Evolutionary conservation across 2,329 filamentous ascomycete genomes (phyloP).

Genomic region (Cladophialophora immunda): DNA sequence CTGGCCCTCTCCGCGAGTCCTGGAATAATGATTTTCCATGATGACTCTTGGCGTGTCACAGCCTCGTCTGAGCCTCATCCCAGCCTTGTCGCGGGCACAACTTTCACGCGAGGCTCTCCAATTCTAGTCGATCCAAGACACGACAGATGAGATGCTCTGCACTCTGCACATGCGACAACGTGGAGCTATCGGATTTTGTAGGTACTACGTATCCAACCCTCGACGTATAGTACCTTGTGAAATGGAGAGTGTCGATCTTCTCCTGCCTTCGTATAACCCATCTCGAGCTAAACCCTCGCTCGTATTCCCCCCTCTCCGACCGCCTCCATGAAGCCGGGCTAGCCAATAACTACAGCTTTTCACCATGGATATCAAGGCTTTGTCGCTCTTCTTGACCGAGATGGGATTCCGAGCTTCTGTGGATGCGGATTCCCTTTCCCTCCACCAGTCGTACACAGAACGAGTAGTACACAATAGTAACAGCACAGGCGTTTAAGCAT

Average conservation of each 20-base stretch:
- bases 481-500: not conserved
- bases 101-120: not conserved
- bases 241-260: not conserved
- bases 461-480: no score
- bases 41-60: not conserved
- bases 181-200: not conserved
- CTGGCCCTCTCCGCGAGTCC: no score
- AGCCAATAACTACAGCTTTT: not conserved
- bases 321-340: not conserved
- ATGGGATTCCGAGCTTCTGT: not conserved
- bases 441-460: not conserved
- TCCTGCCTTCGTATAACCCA: slow-evolving; percentile 7
- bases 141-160: not conserved
- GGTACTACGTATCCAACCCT: not conserved
- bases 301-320: not conserved
- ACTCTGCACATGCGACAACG: not conserved
- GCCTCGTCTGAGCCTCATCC: slow-evolving; percentile 2
- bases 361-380: not conserved
- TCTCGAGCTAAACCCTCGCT: slow-evolving; percentile 4
- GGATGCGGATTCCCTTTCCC: not conserved
- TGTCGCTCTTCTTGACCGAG: not conserved
- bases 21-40: not conserved
- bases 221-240: not conserved
- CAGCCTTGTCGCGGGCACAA: not conserved
- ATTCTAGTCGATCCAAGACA: not conserved